Percentiles rank a stretch among this genome's conserved stretches.
Conservation (phyloP, 148 eudicot genomes). For the Amaranthus hypochondriacus region DNA sequence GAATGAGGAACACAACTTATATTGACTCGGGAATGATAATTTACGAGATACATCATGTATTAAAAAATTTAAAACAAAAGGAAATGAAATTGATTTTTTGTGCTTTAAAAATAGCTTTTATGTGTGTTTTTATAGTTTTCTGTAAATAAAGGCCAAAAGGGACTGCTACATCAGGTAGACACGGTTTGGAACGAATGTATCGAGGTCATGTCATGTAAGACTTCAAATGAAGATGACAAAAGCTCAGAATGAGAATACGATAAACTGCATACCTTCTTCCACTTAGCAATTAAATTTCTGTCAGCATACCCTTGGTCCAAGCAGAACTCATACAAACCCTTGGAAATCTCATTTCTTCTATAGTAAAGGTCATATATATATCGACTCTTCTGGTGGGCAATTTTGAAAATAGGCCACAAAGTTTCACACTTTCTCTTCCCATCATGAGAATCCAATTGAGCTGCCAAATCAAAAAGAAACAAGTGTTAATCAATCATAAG, state of each 20-base stretch:
- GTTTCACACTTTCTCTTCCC: slow-evolving; percentile 44
- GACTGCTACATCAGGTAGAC: too few species aligned
- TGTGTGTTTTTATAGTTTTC: too few species aligned
- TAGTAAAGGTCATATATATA: slow-evolving; percentile 36
- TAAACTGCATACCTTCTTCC: slow-evolving; percentile 35
- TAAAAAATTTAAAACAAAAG: too few species aligned
- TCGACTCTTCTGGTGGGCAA: slow-evolving; percentile 42
- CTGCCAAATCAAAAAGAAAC: slow-evolving; percentile 21
- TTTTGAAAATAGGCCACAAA: slow-evolving; percentile 43
- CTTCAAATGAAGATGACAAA: not conserved
- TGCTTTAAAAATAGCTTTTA: too few species aligned
- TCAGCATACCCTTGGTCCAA: slow-evolving; percentile 47
- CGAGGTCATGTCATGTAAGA: too few species aligned
- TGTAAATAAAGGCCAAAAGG: too few species aligned
- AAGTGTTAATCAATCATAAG: not conserved
- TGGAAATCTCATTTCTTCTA: slow-evolving; percentile 35
- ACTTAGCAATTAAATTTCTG: slow-evolving; percentile 41
- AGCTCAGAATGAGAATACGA: not conserved
- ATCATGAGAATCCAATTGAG: slow-evolving; percentile 38
- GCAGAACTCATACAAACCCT: slow-evolving; percentile 41
- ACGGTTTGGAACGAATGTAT: too few species aligned
- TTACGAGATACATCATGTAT: too few species aligned
- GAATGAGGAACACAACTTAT: too few species aligned
- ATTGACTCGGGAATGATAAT: too few species aligned
- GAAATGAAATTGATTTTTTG: too few species aligned